These are phyloP conservation scores for Colletotrichum cereale DNA, from an alignment of 2,329 filamentous ascomycete genomes.

Conservation along the genomic window DNA sequence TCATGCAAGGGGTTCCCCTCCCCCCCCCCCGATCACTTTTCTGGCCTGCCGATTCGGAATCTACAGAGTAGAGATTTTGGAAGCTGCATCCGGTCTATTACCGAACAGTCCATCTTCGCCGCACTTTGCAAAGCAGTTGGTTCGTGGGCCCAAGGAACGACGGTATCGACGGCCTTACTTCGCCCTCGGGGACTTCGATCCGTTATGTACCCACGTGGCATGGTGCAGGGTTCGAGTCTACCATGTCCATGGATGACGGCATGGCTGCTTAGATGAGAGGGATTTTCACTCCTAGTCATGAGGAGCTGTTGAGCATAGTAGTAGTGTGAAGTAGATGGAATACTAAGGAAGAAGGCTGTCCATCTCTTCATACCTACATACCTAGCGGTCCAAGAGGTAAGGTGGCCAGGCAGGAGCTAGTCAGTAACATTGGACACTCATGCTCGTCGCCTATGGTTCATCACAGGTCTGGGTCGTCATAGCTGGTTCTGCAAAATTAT, in stretches of 20 bases:
- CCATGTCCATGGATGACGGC: neutral
- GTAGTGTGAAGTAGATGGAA: neutral
- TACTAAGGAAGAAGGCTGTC: neutral
- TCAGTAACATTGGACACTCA: neutral
- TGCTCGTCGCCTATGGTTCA: neutral
- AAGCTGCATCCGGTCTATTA: neutral
- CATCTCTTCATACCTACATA: neutral
- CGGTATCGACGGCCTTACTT: neutral
- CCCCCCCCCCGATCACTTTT: constrained; percentile 23
- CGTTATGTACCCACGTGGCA: neutral
- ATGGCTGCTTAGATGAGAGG: neutral
- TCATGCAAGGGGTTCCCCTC: constrained; percentile 23
- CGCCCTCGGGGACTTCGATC: neutral
- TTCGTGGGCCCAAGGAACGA: no score
- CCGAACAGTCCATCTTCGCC: neutral
- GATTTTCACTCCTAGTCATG: neutral
- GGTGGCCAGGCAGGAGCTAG: neutral
- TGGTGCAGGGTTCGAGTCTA: neutral
- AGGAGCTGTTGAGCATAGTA: neutral
- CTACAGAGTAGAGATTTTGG: neutral
- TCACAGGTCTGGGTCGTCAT: neutral
- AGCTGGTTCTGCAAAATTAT: neutral
- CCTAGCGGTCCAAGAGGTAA: neutral
- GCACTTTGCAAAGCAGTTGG: neutral
- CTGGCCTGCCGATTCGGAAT: neutral